Evolutionary conservation across 1,139 yeast genomes (phyloP).

Genomic region (Candida sanyaensis): DNA sequence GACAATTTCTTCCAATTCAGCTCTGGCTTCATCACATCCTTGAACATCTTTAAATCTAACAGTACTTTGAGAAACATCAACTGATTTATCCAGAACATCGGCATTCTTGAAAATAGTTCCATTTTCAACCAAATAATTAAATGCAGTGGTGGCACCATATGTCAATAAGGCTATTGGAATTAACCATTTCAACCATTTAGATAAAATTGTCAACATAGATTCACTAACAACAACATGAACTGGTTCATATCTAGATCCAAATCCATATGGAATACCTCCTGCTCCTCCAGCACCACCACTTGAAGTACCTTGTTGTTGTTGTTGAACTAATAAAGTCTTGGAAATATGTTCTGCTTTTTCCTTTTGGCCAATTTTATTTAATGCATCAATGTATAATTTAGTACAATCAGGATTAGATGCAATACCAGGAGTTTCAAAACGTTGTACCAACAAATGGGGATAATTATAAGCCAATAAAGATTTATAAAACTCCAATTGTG

Average conservation of each 20-base stretch:
- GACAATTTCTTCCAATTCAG: constrained; percentile 94
- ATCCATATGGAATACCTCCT: constrained; percentile 35
- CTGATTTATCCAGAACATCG: constrained; percentile 72
- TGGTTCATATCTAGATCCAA: constrained; percentile 66
- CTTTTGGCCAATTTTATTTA: constrained; percentile 72
- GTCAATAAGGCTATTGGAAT: constrained; percentile 74
- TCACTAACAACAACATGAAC: constrained; percentile 90
- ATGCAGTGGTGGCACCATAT: constrained; percentile 73
- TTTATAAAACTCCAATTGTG: constrained; percentile 82
- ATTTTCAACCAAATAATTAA: constrained; percentile 80
- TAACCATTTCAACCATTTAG: constrained; percentile 90
- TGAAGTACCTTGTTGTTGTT: constrained; percentile 16
- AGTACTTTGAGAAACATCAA: constrained; percentile 83
- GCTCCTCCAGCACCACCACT: constrained; percentile 18
- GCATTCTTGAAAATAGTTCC: constrained; percentile 81
- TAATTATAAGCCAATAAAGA: constrained; percentile 73
- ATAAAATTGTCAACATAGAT: constrained; percentile 69
- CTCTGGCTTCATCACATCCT: constrained; percentile 98
- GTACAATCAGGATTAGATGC: constrained; percentile 81
- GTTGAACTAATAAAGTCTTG: constrained; percentile 26
- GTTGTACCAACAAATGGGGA: constrained; percentile 89
- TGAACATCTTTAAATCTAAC: constrained; percentile 92
- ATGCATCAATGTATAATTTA: constrained; percentile 74
- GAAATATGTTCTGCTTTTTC: constrained; percentile 70
- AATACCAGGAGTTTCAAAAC: constrained; percentile 91